Percentiles rank a stretch among this genome's conserved stretches.
phyloP scores from a whole-genome alignment of 1,284 basidiomycete species.

The Papiliotrema laurentii region DNA sequence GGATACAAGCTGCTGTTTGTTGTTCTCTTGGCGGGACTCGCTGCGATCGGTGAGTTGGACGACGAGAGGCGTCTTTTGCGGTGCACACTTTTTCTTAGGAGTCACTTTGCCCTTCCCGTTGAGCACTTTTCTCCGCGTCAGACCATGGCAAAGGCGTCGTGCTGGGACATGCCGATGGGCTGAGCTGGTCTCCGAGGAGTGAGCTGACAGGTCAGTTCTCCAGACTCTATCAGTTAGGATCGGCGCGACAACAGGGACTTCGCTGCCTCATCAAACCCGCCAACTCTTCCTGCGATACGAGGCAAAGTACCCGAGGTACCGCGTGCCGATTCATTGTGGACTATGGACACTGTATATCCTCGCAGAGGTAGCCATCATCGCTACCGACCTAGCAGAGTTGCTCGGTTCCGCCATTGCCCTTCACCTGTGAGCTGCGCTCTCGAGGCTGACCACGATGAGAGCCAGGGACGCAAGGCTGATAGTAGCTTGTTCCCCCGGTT shows the following conservation, averaged over 20 bases:
- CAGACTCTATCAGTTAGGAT: slow-evolving; percentile 49
- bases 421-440: slow-evolving; percentile 52
- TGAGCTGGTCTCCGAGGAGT: too few relatives aligned
- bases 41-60: slow-evolving; percentile 56
- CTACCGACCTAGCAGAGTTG: slow-evolving; percentile 58
- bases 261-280: slow-evolving; percentile 57
- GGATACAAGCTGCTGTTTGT: slow-evolving; percentile 85
- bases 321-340: slow-evolving; percentile 30
- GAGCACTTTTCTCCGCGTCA: too few relatives aligned
- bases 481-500: slow-evolving; percentile 68
- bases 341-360: slow-evolving; percentile 53
- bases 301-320: slow-evolving; percentile 66
- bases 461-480: not conserved
- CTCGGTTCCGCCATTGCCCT: slow-evolving; percentile 75
- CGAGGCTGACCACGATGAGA: not conserved
- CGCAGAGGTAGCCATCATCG: slow-evolving; percentile 78
- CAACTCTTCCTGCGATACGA: slow-evolving; percentile 63
- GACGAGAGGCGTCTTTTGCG: too few relatives aligned
- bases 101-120: too few relatives aligned
- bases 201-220: slow-evolving; percentile 24
- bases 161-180: too few relatives aligned
- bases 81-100: too few relatives aligned
- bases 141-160: too few relatives aligned
- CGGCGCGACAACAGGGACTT: slow-evolving; percentile 51
- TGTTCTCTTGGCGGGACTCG: slow-evolving; percentile 75